A percentile compares a stretch with the other conserved stretches of the same genome.
phyloP scores from a whole-genome alignment of 805 yeast genomes.

The Metschnikowia reukaufii region DNA sequence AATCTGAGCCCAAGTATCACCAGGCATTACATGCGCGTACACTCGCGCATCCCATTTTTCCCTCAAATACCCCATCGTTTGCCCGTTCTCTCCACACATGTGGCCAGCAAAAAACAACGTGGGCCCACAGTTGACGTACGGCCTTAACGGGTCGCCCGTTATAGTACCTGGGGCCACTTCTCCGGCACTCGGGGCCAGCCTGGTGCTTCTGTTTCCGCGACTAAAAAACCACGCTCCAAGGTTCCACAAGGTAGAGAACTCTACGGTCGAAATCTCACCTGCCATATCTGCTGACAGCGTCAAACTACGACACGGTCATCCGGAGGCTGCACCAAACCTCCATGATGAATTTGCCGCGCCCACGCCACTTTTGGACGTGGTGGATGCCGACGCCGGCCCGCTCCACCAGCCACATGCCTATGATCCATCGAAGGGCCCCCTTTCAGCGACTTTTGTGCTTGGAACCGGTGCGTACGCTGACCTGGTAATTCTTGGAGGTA shows the following conservation, averaged over 20 bases:
- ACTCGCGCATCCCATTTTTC: too few species aligned
- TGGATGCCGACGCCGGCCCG: constrained; percentile 14
- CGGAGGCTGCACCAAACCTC: background rate
- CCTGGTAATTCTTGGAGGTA: constrained; percentile 8
- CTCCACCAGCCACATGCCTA: constrained; percentile 7
- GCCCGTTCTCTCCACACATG: constrained; percentile 12
- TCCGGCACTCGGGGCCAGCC: background rate
- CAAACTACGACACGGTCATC: constrained; percentile 1
- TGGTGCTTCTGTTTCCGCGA: constrained; percentile 15
- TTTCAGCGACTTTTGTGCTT: constrained; percentile 8
- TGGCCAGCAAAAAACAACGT: constrained; percentile 18
- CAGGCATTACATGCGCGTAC: too few species aligned
- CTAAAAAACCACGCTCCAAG: constrained; percentile 11
- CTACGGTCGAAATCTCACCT: constrained; percentile 8
- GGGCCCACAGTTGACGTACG: constrained; percentile 22
- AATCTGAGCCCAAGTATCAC: too few species aligned
- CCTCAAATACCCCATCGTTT: constrained; percentile 49
- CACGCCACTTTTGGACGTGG: constrained; percentile 4
- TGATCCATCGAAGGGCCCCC: constrained; percentile 16
- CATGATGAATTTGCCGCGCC: constrained; percentile 5
- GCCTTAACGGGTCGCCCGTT: constrained; percentile 17
- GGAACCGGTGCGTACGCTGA: constrained; percentile 18
- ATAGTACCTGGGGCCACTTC: background rate
- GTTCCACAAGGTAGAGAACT: constrained; percentile 14
- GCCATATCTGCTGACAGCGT: background rate